Percentiles rank a stretch among this genome's conserved stretches.
phyloP scores from a whole-genome alignment of 768 basidiomycete genomes.

The Butyriboletus loyo region DNA sequence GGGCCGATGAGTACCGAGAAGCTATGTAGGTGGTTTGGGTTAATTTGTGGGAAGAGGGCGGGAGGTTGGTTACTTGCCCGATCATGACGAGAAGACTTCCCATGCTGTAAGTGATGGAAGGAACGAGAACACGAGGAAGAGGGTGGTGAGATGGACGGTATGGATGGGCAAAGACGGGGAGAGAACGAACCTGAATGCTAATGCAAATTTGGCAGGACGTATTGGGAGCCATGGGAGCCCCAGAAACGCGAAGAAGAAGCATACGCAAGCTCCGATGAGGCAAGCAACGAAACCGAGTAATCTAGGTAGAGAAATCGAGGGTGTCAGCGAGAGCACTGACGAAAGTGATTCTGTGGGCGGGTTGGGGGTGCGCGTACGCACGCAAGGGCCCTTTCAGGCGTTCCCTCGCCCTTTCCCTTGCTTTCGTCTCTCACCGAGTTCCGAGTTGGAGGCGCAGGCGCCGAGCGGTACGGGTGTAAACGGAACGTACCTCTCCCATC shows the following conservation, averaged over 20 bases:
- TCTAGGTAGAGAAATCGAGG: slow-evolving; percentile 37
- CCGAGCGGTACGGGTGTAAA: neutral
- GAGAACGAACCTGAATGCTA: slow-evolving; percentile 67
- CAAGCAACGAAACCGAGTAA: slow-evolving; percentile 90
- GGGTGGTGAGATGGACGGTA: neutral
- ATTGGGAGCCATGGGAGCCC: slow-evolving; percentile 65
- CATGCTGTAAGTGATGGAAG: slow-evolving; percentile 44
- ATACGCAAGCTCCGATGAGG: slow-evolving; percentile 85
- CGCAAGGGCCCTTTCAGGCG: neutral
- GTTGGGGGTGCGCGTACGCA: neutral
- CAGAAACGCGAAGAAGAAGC: slow-evolving; percentile 89
- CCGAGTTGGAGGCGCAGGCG: neutral
- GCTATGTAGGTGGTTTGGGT: slow-evolving; percentile 34
- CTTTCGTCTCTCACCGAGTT: neutral
- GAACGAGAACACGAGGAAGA: neutral
- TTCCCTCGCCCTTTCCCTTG: neutral
- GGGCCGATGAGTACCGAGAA: slow-evolving; percentile 89
- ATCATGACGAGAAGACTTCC: slow-evolving; percentile 95
- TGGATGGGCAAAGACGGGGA: neutral
- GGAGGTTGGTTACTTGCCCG: slow-evolving; percentile 51
- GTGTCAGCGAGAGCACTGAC: neutral
- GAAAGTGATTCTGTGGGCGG: neutral
- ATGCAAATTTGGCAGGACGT: slow-evolving; percentile 87
- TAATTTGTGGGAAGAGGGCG: neutral
- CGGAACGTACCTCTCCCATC: slow-evolving; percentile 82